Evolutionary conservation across 352 stramenopile species (phyloP).

Genomic region (Globisporangium cylindrosporum): DNA sequence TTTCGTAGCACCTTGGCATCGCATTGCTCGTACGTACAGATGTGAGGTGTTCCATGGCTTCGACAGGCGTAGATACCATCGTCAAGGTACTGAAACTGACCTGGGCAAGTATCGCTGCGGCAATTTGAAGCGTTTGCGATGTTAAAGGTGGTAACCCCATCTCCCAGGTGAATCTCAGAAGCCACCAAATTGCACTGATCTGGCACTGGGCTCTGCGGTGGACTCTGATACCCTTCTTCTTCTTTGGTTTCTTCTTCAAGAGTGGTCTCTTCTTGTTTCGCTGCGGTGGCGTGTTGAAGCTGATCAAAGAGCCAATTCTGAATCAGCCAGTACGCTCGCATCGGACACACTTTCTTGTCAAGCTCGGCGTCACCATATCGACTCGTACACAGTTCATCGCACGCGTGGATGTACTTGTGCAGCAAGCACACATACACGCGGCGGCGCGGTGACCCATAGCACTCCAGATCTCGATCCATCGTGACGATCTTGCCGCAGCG

Average conservation of each 20-base stretch:
- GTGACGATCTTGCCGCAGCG: slow-evolving; percentile 78
- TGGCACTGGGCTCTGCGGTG: slow-evolving; percentile 1
- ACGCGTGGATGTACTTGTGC: slow-evolving; percentile 83
- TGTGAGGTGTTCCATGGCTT: slow-evolving; percentile 60
- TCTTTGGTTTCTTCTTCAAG: slow-evolving; percentile 22
- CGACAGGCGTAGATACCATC: slow-evolving; percentile 71
- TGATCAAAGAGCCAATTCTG: slow-evolving; percentile 82
- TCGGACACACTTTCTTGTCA: slow-evolving; percentile 61
- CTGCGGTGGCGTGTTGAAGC: slow-evolving; percentile 28
- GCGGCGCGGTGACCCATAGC: slow-evolving; percentile 57
- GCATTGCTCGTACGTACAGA: slow-evolving; percentile 78
- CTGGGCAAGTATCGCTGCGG: slow-evolving; percentile 28
- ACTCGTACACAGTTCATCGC: slow-evolving; percentile 71
- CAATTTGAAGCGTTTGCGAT: slow-evolving; percentile 45
- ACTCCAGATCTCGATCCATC: slow-evolving; percentile 79
- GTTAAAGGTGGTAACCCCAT: slow-evolving; percentile 51
- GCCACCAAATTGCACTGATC: slow-evolving; percentile 33
- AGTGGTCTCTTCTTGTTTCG: slow-evolving; percentile 11
- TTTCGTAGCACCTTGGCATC: slow-evolving; percentile 48
- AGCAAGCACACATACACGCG: slow-evolving; percentile 76
- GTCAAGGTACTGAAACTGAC: slow-evolving; percentile 65
- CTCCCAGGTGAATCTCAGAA: slow-evolving; percentile 61
- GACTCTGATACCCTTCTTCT: slow-evolving; percentile 10
- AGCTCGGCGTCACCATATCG: slow-evolving; percentile 50
- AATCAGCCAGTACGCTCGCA: slow-evolving; percentile 75